Evolutionary conservation across 768 basidiomycete species (phyloP).

Genomic region (Termitomyces eurrhizus): DNA sequence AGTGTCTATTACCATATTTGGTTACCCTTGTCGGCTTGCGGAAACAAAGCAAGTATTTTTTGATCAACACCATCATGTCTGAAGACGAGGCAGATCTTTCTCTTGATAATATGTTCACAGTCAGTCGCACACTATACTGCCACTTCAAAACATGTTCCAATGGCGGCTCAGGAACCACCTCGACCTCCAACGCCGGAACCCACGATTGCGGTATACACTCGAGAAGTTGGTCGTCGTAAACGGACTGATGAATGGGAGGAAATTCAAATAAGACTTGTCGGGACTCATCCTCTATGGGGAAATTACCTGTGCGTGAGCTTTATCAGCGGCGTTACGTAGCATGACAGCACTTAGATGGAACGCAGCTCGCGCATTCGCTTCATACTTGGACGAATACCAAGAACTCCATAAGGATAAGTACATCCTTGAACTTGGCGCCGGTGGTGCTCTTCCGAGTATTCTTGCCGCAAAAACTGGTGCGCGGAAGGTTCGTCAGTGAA

Average conservation of each 20-base stretch:
- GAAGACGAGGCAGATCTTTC: slow-evolving; percentile 14
- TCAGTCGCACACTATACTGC: slow-evolving; percentile 23
- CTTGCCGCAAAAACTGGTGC: slow-evolving; percentile 72
- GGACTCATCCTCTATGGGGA: slow-evolving; percentile 79
- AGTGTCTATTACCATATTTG: not conserved
- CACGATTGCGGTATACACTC: slow-evolving; percentile 46
- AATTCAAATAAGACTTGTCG: slow-evolving; percentile 67
- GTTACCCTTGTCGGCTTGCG: not conserved
- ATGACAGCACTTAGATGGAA: slow-evolving; percentile 58
- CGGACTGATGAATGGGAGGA: slow-evolving; percentile 29
- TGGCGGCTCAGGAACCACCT: slow-evolving; percentile 48
- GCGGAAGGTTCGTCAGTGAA: slow-evolving; percentile 41
- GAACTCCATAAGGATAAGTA: slow-evolving; percentile 39
- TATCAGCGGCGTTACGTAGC: not conserved
- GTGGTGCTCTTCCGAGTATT: slow-evolving; percentile 85
- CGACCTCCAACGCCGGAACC: slow-evolving; percentile 67
- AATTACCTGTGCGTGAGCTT: slow-evolving; percentile 58
- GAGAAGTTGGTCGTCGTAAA: slow-evolving; percentile 25
- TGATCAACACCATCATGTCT: slow-evolving; percentile 11
- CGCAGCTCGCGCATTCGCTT: slow-evolving; percentile 67
- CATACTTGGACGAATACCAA: slow-evolving; percentile 56
- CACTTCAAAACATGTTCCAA: slow-evolving; percentile 6
- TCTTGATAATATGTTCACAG: slow-evolving; percentile 41
- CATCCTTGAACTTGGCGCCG: slow-evolving; percentile 91
- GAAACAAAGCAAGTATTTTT: not conserved